Evolutionary conservation across 441 rosid genomes (phyloP), one percentile per base, ranked within the genome.

Genomic region (Arabidopsis hybrid): DNA sequence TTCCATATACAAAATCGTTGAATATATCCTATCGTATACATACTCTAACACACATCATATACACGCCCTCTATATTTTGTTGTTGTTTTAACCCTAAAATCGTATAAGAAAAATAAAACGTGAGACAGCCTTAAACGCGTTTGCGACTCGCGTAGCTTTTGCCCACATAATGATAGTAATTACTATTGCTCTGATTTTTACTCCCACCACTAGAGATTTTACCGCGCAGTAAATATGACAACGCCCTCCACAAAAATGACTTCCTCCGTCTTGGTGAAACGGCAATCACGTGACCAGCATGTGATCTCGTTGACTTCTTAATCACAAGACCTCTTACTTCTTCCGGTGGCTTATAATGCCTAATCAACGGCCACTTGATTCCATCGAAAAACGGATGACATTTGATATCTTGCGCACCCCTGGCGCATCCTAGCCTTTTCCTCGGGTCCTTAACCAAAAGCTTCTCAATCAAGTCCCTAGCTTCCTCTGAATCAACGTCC

Each of bases 361-460:
- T 83, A 71, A 88, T 86, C 85, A 88, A 76, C 51, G 92, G 85
- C 90, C 90, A 86, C 71, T 88, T 83, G 11, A 88, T 81, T 12
- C 90, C 88, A 14, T 85, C 82, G 64, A 88, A 88, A 52, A 88
- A 86, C 0, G 87, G 82, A 60, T 88, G 92, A 2, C 85, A 82
- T 78, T 88, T 88, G 71, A 86, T 75, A 65, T 84, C 88, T 43
- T 85, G 82, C 67, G 88, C 91, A 67, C 93, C 93, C 57, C 69
- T 80, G 29, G 80, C 76, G 73, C 89, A 81, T 6, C 93, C 93
- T 75, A 86, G 82, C 80, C 93, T 80, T 64, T 76, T 72, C 60
- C 49, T 53, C 3, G 88, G 85, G 47, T 86, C 92, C 56, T 88
- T 88, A 32, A 83, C 86, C 49, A 88, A 36, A 43, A 88, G 65